Percentiles rank a stretch among this genome's conserved stretches.
Evolutionary conservation across 169 alveolate species (phyloP).

Genomic region (Plasmodium adleri): DNA sequence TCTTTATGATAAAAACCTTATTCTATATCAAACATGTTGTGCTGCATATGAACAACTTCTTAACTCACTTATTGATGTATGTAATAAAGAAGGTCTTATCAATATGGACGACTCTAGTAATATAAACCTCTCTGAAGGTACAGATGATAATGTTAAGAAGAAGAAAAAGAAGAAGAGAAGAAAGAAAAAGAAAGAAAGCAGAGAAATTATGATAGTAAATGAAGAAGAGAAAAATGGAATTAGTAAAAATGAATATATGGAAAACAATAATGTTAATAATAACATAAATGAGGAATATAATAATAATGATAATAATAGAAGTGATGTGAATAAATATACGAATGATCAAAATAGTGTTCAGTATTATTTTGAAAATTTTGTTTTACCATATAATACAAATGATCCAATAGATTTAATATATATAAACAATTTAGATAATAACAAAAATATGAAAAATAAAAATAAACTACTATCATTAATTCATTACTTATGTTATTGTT

Average conservation of each 20-base stretch:
- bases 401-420: constrained; percentile 49
- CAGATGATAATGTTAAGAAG: not conserved
- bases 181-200: no score
- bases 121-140: not conserved
- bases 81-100: constrained; percentile 29
- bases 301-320: not conserved
- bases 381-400: constrained; percentile 40
- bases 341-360: constrained; percentile 13
- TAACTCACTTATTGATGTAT: constrained; percentile 63
- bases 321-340: not conserved
- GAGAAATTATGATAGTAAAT: no score
- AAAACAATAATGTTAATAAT: not conserved
- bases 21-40: constrained; percentile 71
- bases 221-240: not conserved
- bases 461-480: constrained; percentile 60
- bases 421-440: constrained; percentile 11
- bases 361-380: constrained; percentile 56
- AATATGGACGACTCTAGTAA: not conserved
- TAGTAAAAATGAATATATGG: not conserved
- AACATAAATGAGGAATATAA: not conserved
- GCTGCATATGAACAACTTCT: constrained; percentile 64
- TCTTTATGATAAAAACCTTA: constrained; percentile 33
- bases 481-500: constrained; percentile 73
- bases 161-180: not conserved
- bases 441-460: constrained; percentile 50